Evolutionary conservation across 306 rosid genomes (phyloP), one percentile per base, ranked within the genome.

Genomic region (Sophora flavescens): DNA sequence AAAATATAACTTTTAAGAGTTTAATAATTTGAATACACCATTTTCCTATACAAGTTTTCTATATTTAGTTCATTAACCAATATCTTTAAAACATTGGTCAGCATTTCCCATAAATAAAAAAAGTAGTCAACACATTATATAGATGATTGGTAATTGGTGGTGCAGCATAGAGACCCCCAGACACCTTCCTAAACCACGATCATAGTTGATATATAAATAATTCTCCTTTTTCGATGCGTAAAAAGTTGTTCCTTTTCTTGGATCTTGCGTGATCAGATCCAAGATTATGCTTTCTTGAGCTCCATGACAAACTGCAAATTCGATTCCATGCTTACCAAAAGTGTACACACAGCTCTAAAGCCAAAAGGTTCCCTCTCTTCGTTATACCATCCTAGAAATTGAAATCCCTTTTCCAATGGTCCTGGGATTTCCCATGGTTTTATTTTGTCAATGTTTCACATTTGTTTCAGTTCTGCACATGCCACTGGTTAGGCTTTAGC

Each of bases 401-500:
- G 62, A 47, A 79, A 28, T 51, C 12, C 32, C 75, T 53, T 67
- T 33, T 30, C 32, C 32, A 30, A 2, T 30, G 78, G 65, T 63
- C 38, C 78, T 65, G n/a, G 26, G 22, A 22, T 22, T 22, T 22
- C 22, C 22, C 22, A 22, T 0, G 13, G 64, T 53, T 57, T 60
- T 80, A 80, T 80, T 71, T 84, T 76, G 75, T 67, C 72, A 80
- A 72, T 84, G 83, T 78, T 84, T 77, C 80, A 68, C 66, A 54
- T 68, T 72, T 48, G 68, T 81, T 78, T 84, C 83, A 73, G 81
- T 60, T 59, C 50, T 84, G 69, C 83, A 80, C 80, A 84, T 80
- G 84, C 59, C 82, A 59, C 67, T 51, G 35, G 41, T 13, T 54
- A 66, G 75, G 59, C 33, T 74, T 54, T 52, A 26, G 59, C 36